phyloP scores from a whole-genome alignment of 2,329 filamentous ascomycete species.

The Boeremia exigua region DNA sequence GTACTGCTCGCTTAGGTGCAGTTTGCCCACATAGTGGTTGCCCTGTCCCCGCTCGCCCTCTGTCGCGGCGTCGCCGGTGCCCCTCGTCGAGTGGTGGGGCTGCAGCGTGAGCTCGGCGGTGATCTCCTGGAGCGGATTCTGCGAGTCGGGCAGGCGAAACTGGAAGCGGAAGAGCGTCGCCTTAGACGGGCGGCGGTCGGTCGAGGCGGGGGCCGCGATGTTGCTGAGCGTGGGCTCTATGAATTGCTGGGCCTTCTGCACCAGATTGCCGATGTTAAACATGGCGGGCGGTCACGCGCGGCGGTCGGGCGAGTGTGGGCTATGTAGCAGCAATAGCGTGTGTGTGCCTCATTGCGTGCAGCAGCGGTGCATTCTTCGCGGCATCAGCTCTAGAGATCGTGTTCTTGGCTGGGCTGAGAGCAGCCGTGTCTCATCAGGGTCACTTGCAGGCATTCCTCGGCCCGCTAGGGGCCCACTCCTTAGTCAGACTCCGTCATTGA shows the following conservation, averaged over 20 bases:
- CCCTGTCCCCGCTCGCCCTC: conserved; percentile 61
- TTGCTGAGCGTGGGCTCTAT: conserved; percentile 83
- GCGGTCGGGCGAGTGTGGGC: conserved; percentile 9
- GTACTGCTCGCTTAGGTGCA: conserved; percentile 92
- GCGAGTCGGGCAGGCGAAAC: conserved; percentile 90
- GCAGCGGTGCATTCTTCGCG: conserved; percentile 12
- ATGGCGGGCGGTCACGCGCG: conserved; percentile 27
- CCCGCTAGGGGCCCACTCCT: conserved; percentile 7
- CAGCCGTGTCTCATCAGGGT: conserved; percentile 14
- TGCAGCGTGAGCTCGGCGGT: conserved; percentile 90
- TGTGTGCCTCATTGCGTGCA: conserved; percentile 38
- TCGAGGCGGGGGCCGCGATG: conserved; percentile 66
- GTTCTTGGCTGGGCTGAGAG: conserved; percentile 12
- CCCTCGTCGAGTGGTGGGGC: conserved; percentile 66
- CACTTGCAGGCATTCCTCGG: conserved; percentile 10
- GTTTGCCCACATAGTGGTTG: conserved; percentile 88
- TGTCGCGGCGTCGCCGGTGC: conserved; percentile 42
- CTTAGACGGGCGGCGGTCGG: conserved; percentile 86
- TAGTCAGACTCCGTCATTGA: conserved; percentile 10
- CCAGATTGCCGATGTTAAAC: conserved; percentile 73
- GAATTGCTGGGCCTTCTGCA: conserved; percentile 93
- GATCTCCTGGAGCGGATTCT: conserved; percentile 95
- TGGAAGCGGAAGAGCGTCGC: conserved; percentile 92
- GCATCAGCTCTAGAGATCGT: conserved; percentile 5
- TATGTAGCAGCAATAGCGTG: conserved; percentile 21